Percentiles rank a stretch among this genome's conserved stretches.
These are phyloP conservation scores for Metarhizium anisopliae DNA, from an alignment of 2,329 filamentous ascomycete species.

Conservation along the genomic window DNA sequence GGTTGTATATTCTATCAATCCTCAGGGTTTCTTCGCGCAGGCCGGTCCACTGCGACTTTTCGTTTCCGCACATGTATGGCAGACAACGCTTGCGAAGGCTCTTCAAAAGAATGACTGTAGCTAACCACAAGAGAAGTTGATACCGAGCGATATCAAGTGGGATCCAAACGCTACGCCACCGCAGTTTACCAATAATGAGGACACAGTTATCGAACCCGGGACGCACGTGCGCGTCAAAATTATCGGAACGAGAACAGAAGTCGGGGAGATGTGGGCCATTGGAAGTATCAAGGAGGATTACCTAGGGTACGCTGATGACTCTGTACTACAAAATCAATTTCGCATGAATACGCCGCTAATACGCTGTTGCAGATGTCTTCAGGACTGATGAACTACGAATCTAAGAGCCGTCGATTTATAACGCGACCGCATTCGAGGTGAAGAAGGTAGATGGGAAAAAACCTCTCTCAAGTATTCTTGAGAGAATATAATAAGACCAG, in stretches of 20 bases:
- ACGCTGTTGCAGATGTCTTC: constrained; percentile 15
- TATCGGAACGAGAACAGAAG: constrained; percentile 85
- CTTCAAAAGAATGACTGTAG: not conserved
- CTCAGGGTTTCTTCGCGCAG: constrained; percentile 82
- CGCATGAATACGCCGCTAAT: constrained; percentile 7
- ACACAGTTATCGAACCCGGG: constrained; percentile 86
- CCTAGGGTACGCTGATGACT: constrained; percentile 42
- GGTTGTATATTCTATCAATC: constrained; percentile 83
- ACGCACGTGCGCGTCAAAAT: constrained; percentile 92
- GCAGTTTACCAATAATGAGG: constrained; percentile 90
- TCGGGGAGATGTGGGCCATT: constrained; percentile 93
- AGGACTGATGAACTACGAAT: constrained; percentile 9
- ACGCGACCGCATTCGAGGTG: not conserved
- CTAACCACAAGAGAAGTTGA: constrained; percentile 49
- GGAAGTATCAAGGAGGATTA: constrained; percentile 90
- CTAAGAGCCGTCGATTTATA: not conserved
- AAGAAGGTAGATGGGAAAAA: not conserved
- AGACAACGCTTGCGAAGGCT: not conserved
- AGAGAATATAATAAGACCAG: not conserved
- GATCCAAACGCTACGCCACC: constrained; percentile 95
- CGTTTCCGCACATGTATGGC: constrained; percentile 70
- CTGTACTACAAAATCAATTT: not conserved
- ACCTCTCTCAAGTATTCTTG: not conserved
- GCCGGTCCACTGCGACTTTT: constrained; percentile 72
- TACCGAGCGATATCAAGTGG: constrained; percentile 86